These are phyloP conservation scores for Boeremia lycopersici DNA, from an alignment of 2,329 filamentous ascomycete species.

Conservation along the genomic window DNA sequence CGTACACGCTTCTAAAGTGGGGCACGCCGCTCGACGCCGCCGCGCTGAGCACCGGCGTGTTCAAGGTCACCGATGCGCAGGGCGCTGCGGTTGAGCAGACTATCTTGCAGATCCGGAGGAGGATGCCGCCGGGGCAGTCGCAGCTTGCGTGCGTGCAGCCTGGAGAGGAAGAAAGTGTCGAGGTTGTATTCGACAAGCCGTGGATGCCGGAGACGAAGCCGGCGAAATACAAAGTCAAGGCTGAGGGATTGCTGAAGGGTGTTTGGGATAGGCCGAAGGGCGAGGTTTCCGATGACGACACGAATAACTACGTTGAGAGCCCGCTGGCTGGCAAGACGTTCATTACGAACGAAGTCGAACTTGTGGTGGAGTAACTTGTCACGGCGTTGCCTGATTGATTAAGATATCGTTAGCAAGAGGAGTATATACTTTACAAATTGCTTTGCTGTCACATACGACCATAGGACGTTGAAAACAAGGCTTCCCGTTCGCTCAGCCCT, in stretches of 20 bases:
- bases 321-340: constrained; percentile 35
- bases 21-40: constrained; percentile 49
- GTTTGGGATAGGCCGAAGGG: constrained; percentile 41
- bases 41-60: constrained; percentile 47
- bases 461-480: not conserved
- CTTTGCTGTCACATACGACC: not conserved
- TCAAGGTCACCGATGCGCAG: constrained; percentile 38
- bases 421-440: not conserved
- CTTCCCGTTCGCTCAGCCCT: not conserved
- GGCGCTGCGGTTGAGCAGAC: constrained; percentile 38
- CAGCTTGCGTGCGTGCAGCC: constrained; percentile 46
- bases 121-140: constrained; percentile 45
- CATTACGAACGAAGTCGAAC: constrained; percentile 29
- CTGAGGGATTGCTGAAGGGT: constrained; percentile 43
- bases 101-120: constrained; percentile 44
- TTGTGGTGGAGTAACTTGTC: constrained; percentile 15
- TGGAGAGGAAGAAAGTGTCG: constrained; percentile 39
- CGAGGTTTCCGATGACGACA: constrained; percentile 32
- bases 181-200: constrained; percentile 46
- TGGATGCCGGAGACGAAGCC: constrained; percentile 47
- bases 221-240: constrained; percentile 45
- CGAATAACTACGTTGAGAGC: constrained; percentile 33
- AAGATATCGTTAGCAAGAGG: not conserved
- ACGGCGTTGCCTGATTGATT: too few species aligned
- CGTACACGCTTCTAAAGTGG: constrained; percentile 49